Evolutionary conservation across 2,329 filamentous ascomycete species (phyloP), one percentile per base, ranked within the genome.

Genomic region (Tolypocladium ovalisporum): DNA sequence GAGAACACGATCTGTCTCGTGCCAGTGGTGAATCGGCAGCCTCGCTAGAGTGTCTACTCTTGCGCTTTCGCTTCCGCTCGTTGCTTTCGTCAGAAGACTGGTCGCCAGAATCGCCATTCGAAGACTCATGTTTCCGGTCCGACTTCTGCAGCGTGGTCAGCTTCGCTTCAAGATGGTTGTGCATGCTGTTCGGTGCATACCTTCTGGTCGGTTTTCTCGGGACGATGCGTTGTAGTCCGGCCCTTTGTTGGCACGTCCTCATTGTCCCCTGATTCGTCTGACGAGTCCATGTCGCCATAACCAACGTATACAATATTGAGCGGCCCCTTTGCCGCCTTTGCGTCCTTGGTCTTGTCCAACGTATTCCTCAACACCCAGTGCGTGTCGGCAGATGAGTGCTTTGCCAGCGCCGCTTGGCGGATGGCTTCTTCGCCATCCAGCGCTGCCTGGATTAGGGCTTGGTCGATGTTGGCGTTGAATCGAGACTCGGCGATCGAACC

Each of bases 291-390:
- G 56, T 79, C 76, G 10, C 77, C 76, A 59, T 78, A 81, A 27
- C 77, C 76, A 60, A 81, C 73, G 58, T 85, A 84, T 53, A 89
- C 80, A 39, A 92, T 78, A 56, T 79, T 77, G 56, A 82, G 67
- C 32, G 73, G 74, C 44, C 73, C 65, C 58, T 75, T 70, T 49
- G 71, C 60, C 56, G 63, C 63, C 62, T 64, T 65, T 24, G 61
- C 58, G 29, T 69, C 65, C 56, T 63, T 63, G 13, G 62, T 49
- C 19, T 65, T 61, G 39, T 61, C 56, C 54, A 64, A 61, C 19
- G 64, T 63, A 55, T 83, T 78, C 60, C 83, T 84, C 57, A 92
- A 73, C 22, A 89, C 86, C 89, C 89, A 93, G 68, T 86, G 85
- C 22, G 86, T 87, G 69, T 92, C 89, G 55, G 85, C 84, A 49